These are phyloP conservation scores for Fusarium protoensiforme DNA, from an alignment of 2,329 filamentous ascomycete species.

Conservation along the genomic window DNA sequence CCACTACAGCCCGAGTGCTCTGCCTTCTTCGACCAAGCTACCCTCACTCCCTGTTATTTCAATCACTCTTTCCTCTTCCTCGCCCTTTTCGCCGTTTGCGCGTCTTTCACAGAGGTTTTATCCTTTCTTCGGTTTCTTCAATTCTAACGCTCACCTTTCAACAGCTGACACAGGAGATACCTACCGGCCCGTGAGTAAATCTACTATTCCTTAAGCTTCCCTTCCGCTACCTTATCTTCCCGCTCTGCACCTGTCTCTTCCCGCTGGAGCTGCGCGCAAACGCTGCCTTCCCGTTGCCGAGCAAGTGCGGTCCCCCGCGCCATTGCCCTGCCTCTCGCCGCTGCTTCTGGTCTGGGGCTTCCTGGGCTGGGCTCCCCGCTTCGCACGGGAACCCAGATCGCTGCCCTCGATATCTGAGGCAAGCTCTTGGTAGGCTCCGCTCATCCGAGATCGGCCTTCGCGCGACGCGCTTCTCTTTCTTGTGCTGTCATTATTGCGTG, in stretches of 20 bases:
- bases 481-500: constrained; percentile 5
- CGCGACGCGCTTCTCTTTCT: constrained; percentile 16
- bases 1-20: constrained; percentile 41
- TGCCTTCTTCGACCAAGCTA: constrained; percentile 41
- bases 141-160: constrained; percentile 52
- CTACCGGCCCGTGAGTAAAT: constrained; percentile 67
- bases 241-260: constrained; percentile 7
- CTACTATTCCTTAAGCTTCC: constrained; percentile 22
- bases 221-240: constrained; percentile 2
- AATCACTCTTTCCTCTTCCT: constrained; percentile 43
- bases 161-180: constrained; percentile 70
- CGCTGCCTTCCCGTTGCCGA: constrained; percentile 5
- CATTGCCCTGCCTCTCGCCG: constrained; percentile 25
- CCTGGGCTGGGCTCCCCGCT: constrained; percentile 28
- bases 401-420: constrained; percentile 19
- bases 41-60: constrained; percentile 48
- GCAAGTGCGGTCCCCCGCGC: constrained; percentile 38
- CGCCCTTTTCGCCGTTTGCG: constrained; percentile 39
- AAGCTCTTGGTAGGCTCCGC: constrained; percentile 31
- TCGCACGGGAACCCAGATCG: constrained; percentile 22
- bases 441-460: constrained; percentile 36
- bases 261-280: constrained; percentile 28
- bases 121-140: constrained; percentile 35
- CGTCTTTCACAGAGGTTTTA: constrained; percentile 39
- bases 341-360: constrained; percentile 17